Percentiles rank a stretch among this genome's conserved stretches.
Conservation (phyloP, 768 basidiomycete species). For the Cubamyces lactineus region DNA sequence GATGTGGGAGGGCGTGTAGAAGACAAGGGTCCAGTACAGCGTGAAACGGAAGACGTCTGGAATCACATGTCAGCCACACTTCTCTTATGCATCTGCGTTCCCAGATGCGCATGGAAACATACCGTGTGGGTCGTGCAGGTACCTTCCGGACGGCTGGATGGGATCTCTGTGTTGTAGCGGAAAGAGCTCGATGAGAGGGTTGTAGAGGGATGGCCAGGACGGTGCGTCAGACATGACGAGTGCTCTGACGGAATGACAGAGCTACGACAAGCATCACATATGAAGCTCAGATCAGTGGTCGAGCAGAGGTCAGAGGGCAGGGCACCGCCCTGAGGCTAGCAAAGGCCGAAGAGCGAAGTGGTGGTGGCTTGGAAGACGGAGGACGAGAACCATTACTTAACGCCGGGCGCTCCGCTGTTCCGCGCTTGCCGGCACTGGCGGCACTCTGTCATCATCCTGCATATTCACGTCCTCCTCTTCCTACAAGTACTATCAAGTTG, state of each 20-base stretch:
- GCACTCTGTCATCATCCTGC: too few species aligned
- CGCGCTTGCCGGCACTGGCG: too few species aligned
- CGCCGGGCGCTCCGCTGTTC: too few species aligned
- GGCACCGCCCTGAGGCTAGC: too few species aligned
- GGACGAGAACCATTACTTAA: too few species aligned
- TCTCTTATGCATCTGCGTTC: background rate
- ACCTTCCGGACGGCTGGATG: constrained; percentile 37
- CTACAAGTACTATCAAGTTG: too few species aligned
- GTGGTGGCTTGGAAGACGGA: too few species aligned
- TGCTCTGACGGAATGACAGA: background rate
- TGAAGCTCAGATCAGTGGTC: background rate
- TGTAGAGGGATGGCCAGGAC: constrained; percentile 41
- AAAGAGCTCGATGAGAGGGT: constrained; percentile 39
- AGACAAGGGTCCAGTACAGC: constrained; percentile 51
- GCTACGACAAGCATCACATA: background rate
- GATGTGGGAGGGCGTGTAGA: constrained; percentile 46
- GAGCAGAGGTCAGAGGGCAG: background rate
- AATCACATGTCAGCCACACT: background rate
- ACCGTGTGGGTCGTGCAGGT: constrained; percentile 42
- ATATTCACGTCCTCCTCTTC: too few species aligned
- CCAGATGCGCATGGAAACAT: background rate
- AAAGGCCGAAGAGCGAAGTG: too few species aligned
- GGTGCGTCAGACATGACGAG: constrained; percentile 19
- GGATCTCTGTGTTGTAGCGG: constrained; percentile 35
- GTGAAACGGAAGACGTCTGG: constrained; percentile 50